Evolutionary conservation across 371 early-diverging fungal species (phyloP).

Genomic region (Cokeromyces recurvatus): DNA sequence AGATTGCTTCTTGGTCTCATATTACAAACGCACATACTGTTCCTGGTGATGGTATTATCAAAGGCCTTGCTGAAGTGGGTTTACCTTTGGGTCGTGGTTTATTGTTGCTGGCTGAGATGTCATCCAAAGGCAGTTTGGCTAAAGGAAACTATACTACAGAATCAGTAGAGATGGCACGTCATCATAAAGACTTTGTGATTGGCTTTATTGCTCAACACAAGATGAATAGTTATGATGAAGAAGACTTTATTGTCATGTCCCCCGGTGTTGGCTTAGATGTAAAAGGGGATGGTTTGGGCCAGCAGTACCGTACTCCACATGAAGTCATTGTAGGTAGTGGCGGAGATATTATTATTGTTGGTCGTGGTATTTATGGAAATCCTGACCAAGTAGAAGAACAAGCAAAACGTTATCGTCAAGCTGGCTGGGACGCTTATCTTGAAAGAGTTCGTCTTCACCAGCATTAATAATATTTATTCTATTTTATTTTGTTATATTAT

Average conservation of each 20-base stretch:
- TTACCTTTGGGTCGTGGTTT: conserved; percentile 76
- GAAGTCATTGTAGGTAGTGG: conserved; percentile 80
- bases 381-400: conserved; percentile 66
- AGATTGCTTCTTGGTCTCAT: conserved; percentile 92
- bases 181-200: conserved; percentile 84
- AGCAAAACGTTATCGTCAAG: conserved; percentile 82
- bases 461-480: conserved; percentile 2
- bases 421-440: conserved; percentile 93
- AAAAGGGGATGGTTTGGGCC: conserved; percentile 85
- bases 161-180: conserved; percentile 84
- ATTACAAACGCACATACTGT: conserved; percentile 93
- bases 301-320: conserved; percentile 90
- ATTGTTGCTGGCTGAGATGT: conserved; percentile 95
- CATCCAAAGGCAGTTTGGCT: conserved; percentile 83
- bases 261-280: conserved; percentile 90
- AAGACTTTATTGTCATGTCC: conserved; percentile 89
- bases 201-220: conserved; percentile 90
- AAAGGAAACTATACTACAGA: conserved; percentile 76
- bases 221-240: conserved; percentile 58
- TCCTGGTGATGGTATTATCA: conserved; percentile 94
- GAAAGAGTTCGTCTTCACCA: conserved; percentile 42
- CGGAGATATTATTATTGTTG: conserved; percentile 96
- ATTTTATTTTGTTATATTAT: too few relatives aligned
- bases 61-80: conserved; percentile 85
- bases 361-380: conserved; percentile 89